These are phyloP conservation scores for Stipa capillata DNA, from an alignment of 176 grass and related monocot genomes.

Conservation along the genomic window DNA sequence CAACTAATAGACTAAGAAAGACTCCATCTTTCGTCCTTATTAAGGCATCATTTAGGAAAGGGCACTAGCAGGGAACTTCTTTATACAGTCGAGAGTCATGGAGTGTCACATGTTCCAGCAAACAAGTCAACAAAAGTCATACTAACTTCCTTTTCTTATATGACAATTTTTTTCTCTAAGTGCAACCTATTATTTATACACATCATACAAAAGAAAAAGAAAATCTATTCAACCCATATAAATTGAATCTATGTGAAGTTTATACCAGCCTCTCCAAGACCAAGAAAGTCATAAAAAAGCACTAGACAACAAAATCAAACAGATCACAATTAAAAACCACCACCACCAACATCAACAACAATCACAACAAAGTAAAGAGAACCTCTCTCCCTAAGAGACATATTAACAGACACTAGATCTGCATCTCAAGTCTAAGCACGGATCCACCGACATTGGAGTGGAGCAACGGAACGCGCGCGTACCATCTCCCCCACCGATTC, in stretches of 20 bases:
- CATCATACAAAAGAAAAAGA: neutral
- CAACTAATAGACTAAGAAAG: constrained; percentile 5
- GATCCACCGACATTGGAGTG: constrained; percentile 25
- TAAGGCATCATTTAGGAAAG: constrained; percentile 15
- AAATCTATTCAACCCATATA: neutral
- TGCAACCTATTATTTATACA: neutral
- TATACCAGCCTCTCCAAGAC: neutral
- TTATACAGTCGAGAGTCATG: constrained; percentile 6
- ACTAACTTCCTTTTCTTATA: neutral
- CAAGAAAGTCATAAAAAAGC: neutral
- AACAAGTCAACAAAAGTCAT: constrained; percentile 6
- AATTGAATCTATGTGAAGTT: neutral
- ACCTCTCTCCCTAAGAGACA: neutral
- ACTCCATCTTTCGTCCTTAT: neutral
- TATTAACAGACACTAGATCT: constrained; percentile 38
- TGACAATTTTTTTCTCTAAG: neutral
- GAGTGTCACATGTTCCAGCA: neutral
- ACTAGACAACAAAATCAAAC: neutral
- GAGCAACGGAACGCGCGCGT: neutral
- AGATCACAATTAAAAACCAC: neutral
- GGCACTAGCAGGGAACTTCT: neutral
- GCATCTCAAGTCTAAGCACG: constrained; percentile 22
- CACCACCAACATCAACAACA: neutral
- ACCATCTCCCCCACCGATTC: constrained; percentile 5
- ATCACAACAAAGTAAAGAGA: neutral